phyloP scores from a whole-genome alignment of 2,329 filamentous ascomycete species.

The Rhinocladiella mackenziei region DNA sequence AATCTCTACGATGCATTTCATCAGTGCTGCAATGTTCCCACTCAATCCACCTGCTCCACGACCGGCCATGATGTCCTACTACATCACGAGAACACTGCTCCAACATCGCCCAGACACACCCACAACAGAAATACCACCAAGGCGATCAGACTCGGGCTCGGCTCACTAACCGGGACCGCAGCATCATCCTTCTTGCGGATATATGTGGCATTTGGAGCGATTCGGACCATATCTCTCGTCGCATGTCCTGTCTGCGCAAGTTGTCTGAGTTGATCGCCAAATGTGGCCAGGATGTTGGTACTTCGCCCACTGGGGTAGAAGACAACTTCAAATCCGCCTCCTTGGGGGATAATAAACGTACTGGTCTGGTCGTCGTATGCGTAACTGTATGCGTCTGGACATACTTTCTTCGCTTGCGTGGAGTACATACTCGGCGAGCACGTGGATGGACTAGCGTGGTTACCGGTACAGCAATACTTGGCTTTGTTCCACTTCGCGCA shows the following conservation, averaged over 20 bases:
- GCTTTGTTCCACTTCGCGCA: slow-evolving; percentile 66
- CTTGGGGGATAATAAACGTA: slow-evolving; percentile 56
- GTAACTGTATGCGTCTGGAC: slow-evolving; percentile 80
- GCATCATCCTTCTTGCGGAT: slow-evolving; percentile 18
- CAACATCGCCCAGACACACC: slow-evolving; percentile 10
- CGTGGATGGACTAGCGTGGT: slow-evolving; percentile 58
- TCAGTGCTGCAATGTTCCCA: too few relatives aligned
- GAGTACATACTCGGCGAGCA: slow-evolving; percentile 68
- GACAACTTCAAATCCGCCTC: slow-evolving; percentile 72
- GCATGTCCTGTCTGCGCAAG: slow-evolving; percentile 27
- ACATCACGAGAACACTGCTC: not conserved
- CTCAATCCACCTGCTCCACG: too few relatives aligned
- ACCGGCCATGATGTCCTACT: too few relatives aligned
- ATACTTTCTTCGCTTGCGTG: slow-evolving; percentile 66
- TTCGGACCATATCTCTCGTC: slow-evolving; percentile 23
- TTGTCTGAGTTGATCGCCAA: slow-evolving; percentile 27
- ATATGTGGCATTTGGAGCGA: slow-evolving; percentile 24
- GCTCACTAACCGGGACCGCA: not conserved
- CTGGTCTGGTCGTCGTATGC: slow-evolving; percentile 57
- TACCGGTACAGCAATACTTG: slow-evolving; percentile 70
- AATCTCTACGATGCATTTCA: too few relatives aligned
- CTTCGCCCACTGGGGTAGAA: slow-evolving; percentile 61
- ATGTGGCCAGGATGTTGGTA: slow-evolving; percentile 31
- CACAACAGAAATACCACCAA: slow-evolving; percentile 19
- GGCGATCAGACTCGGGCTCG: slow-evolving; percentile 9